These are phyloP conservation scores for Camellia japonica DNA, from an alignment of 148 eudicot species.

Conservation along the genomic window DNA sequence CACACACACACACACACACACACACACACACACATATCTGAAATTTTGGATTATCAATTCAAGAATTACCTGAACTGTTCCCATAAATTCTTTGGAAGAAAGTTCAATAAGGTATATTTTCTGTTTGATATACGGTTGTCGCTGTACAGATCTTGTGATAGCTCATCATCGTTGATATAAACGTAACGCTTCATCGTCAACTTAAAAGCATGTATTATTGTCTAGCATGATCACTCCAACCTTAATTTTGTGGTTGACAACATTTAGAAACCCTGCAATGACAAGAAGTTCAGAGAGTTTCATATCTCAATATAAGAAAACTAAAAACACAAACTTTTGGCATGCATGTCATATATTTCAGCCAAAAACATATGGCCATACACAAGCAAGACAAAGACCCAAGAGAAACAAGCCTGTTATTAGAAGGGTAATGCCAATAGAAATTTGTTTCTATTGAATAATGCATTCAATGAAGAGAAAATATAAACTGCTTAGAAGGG, in stretches of 20 bases:
- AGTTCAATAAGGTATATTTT: slow-evolving; percentile 80
- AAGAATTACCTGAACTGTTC: slow-evolving; percentile 88
- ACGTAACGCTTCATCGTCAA: slow-evolving; percentile 82
- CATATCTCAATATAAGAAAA: not conserved
- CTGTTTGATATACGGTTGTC: slow-evolving; percentile 86
- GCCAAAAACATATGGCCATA: not conserved
- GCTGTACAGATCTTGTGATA: slow-evolving; percentile 56
- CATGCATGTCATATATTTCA: not conserved
- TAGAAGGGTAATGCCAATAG: not conserved
- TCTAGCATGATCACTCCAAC: not conserved
- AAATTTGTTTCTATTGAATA: too few relatives aligned
- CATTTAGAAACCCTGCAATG: not conserved
- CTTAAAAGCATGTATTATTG: slow-evolving; percentile 3
- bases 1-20: not conserved
- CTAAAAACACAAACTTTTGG: not conserved
- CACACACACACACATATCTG: not conserved
- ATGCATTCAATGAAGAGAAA: too few relatives aligned
- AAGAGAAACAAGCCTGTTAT: not conserved
- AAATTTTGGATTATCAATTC: not conserved
- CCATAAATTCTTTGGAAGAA: slow-evolving; percentile 94
- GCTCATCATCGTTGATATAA: slow-evolving; percentile 78
- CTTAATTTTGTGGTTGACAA: not conserved
- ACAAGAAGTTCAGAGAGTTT: slow-evolving; percentile 1
- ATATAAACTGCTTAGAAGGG: too few relatives aligned
- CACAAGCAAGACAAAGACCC: not conserved